Evolutionary conservation across 202 grass and related monocot species (phyloP).

Genomic region (Dendrocalamus latiflorus): DNA sequence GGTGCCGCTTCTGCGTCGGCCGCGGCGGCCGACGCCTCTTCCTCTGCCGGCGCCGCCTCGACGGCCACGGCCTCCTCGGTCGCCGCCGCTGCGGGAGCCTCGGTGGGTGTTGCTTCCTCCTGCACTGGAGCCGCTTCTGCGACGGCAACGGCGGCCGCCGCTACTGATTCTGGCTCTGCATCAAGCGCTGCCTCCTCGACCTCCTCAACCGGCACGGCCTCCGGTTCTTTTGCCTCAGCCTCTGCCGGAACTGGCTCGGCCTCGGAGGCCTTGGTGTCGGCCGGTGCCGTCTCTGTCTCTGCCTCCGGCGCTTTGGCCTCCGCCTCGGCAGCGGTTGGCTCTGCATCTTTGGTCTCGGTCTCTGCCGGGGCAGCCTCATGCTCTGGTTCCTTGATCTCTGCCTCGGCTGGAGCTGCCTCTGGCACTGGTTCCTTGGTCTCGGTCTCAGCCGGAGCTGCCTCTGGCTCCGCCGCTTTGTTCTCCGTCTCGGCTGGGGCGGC

Average conservation of each 20-base stretch:
- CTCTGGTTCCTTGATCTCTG: not conserved
- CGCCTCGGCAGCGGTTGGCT: slow-evolving; percentile 7
- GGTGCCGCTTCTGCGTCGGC: not conserved
- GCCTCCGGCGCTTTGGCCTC: not conserved
- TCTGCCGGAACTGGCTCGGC: too few species aligned
- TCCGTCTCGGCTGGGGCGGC: not conserved
- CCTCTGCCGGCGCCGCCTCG: not conserved
- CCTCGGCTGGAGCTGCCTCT: not conserved
- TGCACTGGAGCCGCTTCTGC: not conserved
- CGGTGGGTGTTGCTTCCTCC: not conserved
- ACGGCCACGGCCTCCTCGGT: not conserved
- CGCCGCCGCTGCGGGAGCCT: not conserved
- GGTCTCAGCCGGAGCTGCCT: not conserved
- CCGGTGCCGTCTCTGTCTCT: slow-evolving; percentile 13
- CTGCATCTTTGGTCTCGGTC: too few species aligned
- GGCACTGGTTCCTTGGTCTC: slow-evolving; percentile 7
- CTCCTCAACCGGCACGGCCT: too few species aligned
- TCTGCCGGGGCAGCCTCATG: not conserved
- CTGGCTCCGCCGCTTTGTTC: not conserved
- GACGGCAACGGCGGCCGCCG: not conserved
- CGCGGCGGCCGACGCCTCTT: not conserved
- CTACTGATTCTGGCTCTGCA: not conserved
- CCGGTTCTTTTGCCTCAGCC: not conserved
- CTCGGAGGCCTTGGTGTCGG: not conserved
- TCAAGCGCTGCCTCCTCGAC: not conserved